phyloP scores from a whole-genome alignment of 78 protist species.

The Speleostelium caveatum region DNA sequence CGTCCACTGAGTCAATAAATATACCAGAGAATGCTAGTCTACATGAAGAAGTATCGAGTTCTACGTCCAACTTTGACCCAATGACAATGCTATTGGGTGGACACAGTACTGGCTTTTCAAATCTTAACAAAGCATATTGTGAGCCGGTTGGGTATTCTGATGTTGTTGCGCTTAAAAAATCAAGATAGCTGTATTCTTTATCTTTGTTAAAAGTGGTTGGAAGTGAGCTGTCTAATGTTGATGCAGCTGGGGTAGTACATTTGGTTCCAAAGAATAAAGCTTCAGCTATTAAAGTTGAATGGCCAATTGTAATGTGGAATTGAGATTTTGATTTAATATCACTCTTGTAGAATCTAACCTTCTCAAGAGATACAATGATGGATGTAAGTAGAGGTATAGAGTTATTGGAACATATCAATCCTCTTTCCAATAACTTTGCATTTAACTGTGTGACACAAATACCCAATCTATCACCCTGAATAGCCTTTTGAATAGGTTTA shows the following conservation, averaged over 20 bases:
- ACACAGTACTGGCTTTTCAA: constrained; percentile 89
- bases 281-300: constrained; percentile 92
- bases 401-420: constrained; percentile 80
- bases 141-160: constrained; percentile 38
- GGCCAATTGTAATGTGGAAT: constrained; percentile 95
- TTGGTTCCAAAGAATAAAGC: constrained; percentile 67
- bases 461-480: constrained; percentile 94
- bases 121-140: constrained; percentile 70
- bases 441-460: constrained; percentile 93
- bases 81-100: constrained; percentile 77
- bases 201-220: not conserved
- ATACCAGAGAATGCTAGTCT: constrained; percentile 90
- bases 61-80: constrained; percentile 90
- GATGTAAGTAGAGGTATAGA: constrained; percentile 28
- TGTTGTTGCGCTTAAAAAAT: constrained; percentile 11
- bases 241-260: not conserved
- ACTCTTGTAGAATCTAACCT: constrained; percentile 85
- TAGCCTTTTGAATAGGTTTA: constrained; percentile 80
- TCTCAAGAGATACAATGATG: constrained; percentile 54
- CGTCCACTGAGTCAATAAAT: not conserved
- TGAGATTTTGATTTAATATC: constrained; percentile 52
- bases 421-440: constrained; percentile 90
- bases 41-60: constrained; percentile 72
- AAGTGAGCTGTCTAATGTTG: not conserved
- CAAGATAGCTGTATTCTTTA: constrained; percentile 15